Conservation (phyloP, 2,329 filamentous ascomycete species). For the Colletotrichum sp. region DNA sequence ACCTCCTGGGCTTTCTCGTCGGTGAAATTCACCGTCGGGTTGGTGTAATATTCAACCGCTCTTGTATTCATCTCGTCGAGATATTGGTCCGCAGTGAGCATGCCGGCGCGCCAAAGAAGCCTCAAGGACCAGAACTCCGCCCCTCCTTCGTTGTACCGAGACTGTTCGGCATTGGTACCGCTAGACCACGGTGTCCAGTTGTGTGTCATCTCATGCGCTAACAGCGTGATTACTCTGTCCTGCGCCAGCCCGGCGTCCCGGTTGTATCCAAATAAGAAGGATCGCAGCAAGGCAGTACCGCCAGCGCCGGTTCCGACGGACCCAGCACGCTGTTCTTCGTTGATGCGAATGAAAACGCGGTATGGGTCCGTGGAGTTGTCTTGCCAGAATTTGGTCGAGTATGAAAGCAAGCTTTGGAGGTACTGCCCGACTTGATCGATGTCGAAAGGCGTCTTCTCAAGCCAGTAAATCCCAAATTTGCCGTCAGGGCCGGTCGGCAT, state of each 20-base stretch:
- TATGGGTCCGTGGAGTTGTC: not conserved
- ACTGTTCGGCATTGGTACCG: not conserved
- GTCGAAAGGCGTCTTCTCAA: not conserved
- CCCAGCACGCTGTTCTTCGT: not conserved
- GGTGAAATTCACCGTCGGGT: not conserved
- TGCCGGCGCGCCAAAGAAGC: not conserved
- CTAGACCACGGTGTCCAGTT: not conserved
- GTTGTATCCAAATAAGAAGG: conserved; percentile 1
- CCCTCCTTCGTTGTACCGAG: not conserved
- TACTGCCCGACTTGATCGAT: not conserved
- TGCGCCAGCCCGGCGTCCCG: not conserved
- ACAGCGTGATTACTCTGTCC: not conserved
- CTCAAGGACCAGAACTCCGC: conserved; percentile 7
- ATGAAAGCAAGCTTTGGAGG: not conserved
- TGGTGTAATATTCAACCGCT: not conserved
- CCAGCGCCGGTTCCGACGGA: not conserved
- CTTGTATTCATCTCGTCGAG: not conserved
- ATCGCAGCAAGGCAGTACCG: not conserved
- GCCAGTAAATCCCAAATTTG: conserved; percentile 2
- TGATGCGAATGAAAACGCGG: not conserved
- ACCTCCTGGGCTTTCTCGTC: not conserved
- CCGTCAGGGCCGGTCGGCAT: not conserved
- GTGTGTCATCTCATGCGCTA: conserved; percentile 1
- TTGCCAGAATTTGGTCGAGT: not conserved
- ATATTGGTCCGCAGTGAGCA: not conserved